Evolutionary conservation across 352 stramenopile genomes (phyloP).

Genomic region (Phytophthora sp.): DNA sequence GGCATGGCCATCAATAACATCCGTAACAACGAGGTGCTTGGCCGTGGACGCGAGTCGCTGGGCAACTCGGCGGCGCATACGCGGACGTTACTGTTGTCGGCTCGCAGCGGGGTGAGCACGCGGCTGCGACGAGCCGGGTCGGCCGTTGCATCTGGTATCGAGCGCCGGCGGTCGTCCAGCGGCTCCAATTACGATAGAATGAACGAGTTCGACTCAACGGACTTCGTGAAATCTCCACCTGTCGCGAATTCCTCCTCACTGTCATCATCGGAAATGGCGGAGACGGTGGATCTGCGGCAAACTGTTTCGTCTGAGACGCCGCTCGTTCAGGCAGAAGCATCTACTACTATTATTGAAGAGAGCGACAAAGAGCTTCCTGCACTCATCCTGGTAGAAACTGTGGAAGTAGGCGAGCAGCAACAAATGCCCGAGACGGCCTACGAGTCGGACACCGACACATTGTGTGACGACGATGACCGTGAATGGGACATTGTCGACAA

Average conservation of each 20-base stretch:
- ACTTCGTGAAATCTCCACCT: constrained; percentile 29
- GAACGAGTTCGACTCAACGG: constrained; percentile 26
- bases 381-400: constrained; percentile 17
- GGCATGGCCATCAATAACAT: constrained; percentile 39
- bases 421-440: constrained; percentile 35
- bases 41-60: constrained; percentile 62
- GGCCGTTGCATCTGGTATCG: constrained; percentile 51
- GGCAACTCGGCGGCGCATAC: constrained; percentile 56
- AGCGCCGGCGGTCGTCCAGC: constrained; percentile 54
- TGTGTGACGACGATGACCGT: constrained; percentile 59
- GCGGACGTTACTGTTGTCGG: constrained; percentile 47
- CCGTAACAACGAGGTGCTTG: constrained; percentile 48
- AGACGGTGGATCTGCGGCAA: constrained; percentile 45
- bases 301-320: constrained; percentile 10
- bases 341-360: constrained; percentile 14
- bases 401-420: constrained; percentile 6
- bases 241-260: constrained; percentile 20
- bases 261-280: constrained; percentile 32
- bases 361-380: constrained; percentile 27
- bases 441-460: constrained; percentile 71
- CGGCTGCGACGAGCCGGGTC: constrained; percentile 52
- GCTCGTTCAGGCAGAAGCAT: constrained; percentile 2
- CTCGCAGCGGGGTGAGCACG: constrained; percentile 51
- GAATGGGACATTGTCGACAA: constrained; percentile 61
- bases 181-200: constrained; percentile 18